phyloP scores from a whole-genome alignment of 345 rosid species.

The Pugionium cornutum region DNA sequence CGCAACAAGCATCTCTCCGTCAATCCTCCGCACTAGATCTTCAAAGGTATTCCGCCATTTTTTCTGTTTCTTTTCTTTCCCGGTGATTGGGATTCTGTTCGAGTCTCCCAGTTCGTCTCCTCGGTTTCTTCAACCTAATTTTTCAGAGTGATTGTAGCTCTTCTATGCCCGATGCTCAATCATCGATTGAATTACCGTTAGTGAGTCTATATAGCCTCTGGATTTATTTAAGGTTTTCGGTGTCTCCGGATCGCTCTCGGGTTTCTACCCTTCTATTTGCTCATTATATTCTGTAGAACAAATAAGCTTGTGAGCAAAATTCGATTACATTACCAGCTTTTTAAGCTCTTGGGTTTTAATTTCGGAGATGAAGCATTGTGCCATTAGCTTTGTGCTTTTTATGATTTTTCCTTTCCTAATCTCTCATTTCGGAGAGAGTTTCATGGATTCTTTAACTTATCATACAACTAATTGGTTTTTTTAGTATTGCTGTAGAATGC shows the following conservation, averaged over 20 bases:
- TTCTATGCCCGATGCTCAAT: neutral
- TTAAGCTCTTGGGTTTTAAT: slow-evolving; percentile 26
- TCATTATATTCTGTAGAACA: neutral
- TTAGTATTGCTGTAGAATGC: slow-evolving; percentile 3
- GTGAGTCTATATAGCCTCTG: neutral
- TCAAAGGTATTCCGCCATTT: slow-evolving; percentile 55
- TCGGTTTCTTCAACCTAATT: slow-evolving; percentile 12
- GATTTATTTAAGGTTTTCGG: slow-evolving; percentile 32
- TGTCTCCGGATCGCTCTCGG: neutral
- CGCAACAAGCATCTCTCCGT: slow-evolving; percentile 54
- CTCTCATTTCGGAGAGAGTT: neutral
- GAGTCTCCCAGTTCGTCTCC: slow-evolving; percentile 14
- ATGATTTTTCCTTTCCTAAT: neutral
- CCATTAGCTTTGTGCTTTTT: neutral
- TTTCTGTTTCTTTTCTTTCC: neutral
- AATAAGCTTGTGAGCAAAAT: neutral
- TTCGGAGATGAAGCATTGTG: neutral
- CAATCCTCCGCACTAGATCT: slow-evolving; percentile 73
- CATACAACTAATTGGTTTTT: neutral
- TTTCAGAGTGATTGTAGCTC: slow-evolving; percentile 1
- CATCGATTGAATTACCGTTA: slow-evolving; percentile 15
- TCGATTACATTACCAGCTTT: neutral
- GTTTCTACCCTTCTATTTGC: neutral
- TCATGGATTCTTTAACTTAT: neutral
- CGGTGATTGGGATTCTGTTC: neutral